Evolutionary conservation across 371 early-diverging fungal species (phyloP).

Genomic region (Circinella umbellata): DNA sequence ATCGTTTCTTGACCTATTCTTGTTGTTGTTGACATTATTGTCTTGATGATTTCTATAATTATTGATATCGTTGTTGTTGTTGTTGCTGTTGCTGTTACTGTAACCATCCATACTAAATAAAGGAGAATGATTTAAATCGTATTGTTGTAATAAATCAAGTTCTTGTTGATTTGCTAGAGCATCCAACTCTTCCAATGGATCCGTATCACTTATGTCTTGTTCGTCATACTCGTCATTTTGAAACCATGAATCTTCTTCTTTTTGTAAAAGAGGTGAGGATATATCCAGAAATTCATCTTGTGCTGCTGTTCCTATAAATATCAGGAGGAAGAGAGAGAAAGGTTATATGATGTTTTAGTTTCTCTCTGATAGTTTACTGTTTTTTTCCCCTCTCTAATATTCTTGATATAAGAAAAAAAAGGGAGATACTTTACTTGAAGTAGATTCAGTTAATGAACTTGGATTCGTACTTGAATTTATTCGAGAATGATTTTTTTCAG

Average conservation of each 20-base stretch:
- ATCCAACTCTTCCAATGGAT: constrained; percentile 10
- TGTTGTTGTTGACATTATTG: neutral
- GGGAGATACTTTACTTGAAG: neutral
- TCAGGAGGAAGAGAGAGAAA: too few relatives aligned
- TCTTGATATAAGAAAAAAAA: too few relatives aligned
- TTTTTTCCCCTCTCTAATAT: too few relatives aligned
- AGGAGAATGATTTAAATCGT: neutral
- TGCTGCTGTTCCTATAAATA: neutral
- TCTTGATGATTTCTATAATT: neutral
- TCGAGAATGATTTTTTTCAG: neutral
- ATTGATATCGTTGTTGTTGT: neutral
- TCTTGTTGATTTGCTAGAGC: constrained; percentile 5
- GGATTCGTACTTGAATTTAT: neutral
- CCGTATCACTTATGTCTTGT: neutral
- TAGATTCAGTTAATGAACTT: neutral
- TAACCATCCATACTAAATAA: neutral
- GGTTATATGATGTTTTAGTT: too few relatives aligned
- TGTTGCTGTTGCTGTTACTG: neutral
- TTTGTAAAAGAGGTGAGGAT: neutral
- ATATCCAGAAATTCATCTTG: neutral
- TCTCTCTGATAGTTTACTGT: too few relatives aligned
- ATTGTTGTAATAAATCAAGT: neutral
- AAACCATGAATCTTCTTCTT: neutral
- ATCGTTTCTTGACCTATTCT: neutral
- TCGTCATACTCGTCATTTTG: neutral